Evolutionary conservation across 1,284 basidiomycete genomes (phyloP), one percentile per base, ranked within the genome.

Genomic region (Trametes hirsuta): DNA sequence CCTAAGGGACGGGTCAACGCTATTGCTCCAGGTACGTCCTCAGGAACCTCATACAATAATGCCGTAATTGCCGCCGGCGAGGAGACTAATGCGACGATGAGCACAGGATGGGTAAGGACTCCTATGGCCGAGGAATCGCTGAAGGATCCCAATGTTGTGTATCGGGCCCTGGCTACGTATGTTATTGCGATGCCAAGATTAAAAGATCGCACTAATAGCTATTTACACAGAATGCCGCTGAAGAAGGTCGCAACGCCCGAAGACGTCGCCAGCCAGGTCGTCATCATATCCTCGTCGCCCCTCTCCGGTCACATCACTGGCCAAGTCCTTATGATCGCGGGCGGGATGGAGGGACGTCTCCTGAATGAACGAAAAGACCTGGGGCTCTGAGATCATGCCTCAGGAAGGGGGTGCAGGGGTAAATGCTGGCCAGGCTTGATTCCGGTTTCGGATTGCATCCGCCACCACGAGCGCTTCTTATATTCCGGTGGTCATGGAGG

Each of bases 281-380:
- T 82, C 3, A 64, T 90, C 2, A 72, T 92, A 1, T 81, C 89
- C 0, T 91, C 88, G 0, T 75, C 81, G 4, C 76, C 73, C 2
- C 71, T 91, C 0, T 91, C 89, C 3, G 89, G 90, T 0, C 90
- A 92, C 70, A 81, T 91, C 15, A 84, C 84, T 0, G 90, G 90
- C 0, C 84, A 90, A 66, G 82, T 86, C 11, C 66, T 91, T 41
- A 86, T 90, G 83, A 81, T 91, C 1, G 84, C 86, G 58, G 90
- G 90, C 2, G 90, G 90, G 0, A 90, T 91, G 88, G 90, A 93
- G 77, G 90, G 90, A 45, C 73, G 80, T 8, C 58, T 84, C 39
- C 68, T 82, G 62, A 82, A 83, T 65, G 68, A 62, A 30, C 75
- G 70, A 9, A 72, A 75, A 42, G 81, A 82, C 55, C 47, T 74